These are phyloP conservation scores for Metschnikowia rubicola DNA, from an alignment of 805 yeast species.

Conservation along the genomic window DNA sequence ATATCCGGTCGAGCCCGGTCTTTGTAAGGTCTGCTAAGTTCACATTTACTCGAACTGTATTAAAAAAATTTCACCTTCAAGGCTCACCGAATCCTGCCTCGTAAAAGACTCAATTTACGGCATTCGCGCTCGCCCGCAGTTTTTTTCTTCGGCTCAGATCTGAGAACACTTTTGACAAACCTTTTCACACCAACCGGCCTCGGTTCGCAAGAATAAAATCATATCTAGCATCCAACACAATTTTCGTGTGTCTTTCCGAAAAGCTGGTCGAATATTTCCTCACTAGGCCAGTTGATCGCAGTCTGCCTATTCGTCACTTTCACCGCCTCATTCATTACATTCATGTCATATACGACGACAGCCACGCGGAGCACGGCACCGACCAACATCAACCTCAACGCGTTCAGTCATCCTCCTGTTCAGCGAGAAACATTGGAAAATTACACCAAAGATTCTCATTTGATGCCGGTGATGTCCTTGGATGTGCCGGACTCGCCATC, in stretches of 20 bases:
- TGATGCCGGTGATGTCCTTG: conserved; percentile 2
- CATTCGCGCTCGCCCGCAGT: conserved; percentile 7
- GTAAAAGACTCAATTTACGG: not conserved
- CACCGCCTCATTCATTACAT: not conserved
- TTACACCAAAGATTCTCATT: not conserved
- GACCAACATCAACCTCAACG: conserved; percentile 13
- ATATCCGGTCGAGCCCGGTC: not conserved
- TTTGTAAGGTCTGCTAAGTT: too few species aligned
- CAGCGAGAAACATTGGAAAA: conserved; percentile 1
- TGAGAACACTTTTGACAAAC: not conserved
- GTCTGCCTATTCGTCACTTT: too few species aligned
- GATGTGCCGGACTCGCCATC: conserved; percentile 1
- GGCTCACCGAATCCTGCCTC: not conserved
- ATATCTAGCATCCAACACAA: too few species aligned
- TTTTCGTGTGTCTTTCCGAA: too few species aligned
- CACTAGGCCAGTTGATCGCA: too few species aligned
- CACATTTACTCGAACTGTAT: too few species aligned
- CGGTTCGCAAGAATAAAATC: too few species aligned
- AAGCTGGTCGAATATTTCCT: too few species aligned
- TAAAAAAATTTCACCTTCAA: too few species aligned
- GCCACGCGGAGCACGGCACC: conserved; percentile 14
- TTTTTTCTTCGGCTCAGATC: not conserved
- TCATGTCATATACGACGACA: conserved; percentile 18
- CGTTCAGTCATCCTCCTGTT: conserved; percentile 14
- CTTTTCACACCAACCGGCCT: too few species aligned